These are phyloP conservation scores for Ophiocordyceps robertsii DNA, from an alignment of 2,329 filamentous ascomycete genomes.

Conservation along the genomic window DNA sequence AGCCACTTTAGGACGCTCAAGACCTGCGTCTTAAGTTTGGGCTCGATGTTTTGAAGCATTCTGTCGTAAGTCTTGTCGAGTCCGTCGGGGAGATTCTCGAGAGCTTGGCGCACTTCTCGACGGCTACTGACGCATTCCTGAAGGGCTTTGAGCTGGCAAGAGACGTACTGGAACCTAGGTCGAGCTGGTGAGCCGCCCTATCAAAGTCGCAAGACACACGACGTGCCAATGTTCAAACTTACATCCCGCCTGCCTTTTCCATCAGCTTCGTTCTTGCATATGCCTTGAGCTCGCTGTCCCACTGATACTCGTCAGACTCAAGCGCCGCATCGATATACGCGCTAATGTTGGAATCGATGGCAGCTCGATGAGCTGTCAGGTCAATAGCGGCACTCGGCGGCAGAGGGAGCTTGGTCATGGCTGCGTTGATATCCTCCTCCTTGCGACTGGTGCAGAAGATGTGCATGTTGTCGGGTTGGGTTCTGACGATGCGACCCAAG, in stretches of 20 bases:
- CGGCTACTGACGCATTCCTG: no score
- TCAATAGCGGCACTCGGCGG: background rate
- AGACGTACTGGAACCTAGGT: background rate
- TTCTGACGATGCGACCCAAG: background rate
- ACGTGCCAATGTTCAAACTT: background rate
- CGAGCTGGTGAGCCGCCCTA: no score
- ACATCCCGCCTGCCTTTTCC: background rate
- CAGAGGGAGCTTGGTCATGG: background rate
- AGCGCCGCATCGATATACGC: background rate
- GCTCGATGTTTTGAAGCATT: background rate
- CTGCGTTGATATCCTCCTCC: background rate
- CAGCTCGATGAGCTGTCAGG: background rate
- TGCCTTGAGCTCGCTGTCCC: background rate
- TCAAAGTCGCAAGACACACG: no score
- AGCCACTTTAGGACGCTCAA: constrained; percentile 3
- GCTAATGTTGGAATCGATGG: background rate
- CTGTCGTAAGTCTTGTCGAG: constrained; percentile 4
- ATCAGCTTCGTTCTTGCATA: background rate
- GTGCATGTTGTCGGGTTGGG: constrained; percentile 1
- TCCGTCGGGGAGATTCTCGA: constrained; percentile 1
- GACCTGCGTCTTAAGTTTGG: background rate
- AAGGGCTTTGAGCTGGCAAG: background rate
- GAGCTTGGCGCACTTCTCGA: background rate
- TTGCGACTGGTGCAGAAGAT: constrained; percentile 3
- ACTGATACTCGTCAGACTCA: background rate